Base-by-base conservation (phyloP, 2,329 filamentous ascomycete species). In the Ascomycota sp. region DNA sequence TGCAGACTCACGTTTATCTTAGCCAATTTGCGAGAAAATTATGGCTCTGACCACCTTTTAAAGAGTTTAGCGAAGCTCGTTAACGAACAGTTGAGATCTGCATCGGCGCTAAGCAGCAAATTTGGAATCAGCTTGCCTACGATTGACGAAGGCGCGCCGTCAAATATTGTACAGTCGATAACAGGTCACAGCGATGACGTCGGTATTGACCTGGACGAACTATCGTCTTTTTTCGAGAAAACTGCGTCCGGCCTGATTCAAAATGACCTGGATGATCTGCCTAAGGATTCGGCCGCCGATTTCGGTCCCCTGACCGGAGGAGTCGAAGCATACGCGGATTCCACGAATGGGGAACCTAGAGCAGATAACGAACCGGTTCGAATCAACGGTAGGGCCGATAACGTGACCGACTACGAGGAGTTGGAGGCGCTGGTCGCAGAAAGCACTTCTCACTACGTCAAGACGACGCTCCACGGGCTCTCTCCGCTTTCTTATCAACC, bases 401-500 rank as follows among this genome's bases (percentile, higher is more conserved):
- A 46, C 25, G 45, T 44, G 34, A 53, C 47, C 7, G 53, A 59
- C 32, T 55, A 55, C 30, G 53, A 57, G 35, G 55, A 57, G 25
- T 42, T 59, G 5, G 51, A 56, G 34, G 55, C 55, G 7, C 40
- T 58, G 15, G 55, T 59, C 8, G 55, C 53, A 0, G 53, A 57
- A 36, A 58, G 55, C 36, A 59, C 55, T 1, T 53, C 51, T 8
- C 53, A 58, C 32, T 59, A 59, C 30, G 56, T 59, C 25, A 52
- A 52, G 33, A 59, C 51, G 4, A 59, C 56, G 3, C 40, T 59
- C 7, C 49, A 56, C 35, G 54, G 52, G 17, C 36, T 59, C 9
- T 58, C 56, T 3, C 54, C 55, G 13, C 47, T 53, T 21, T 51
- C 55, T 1, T 58, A 57, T 29, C 54, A 56, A 30, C 53, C 53